Evolutionary conservation across 192 early-diverging fungal species (phyloP).

Genomic region (Funneliformis mosseae): DNA sequence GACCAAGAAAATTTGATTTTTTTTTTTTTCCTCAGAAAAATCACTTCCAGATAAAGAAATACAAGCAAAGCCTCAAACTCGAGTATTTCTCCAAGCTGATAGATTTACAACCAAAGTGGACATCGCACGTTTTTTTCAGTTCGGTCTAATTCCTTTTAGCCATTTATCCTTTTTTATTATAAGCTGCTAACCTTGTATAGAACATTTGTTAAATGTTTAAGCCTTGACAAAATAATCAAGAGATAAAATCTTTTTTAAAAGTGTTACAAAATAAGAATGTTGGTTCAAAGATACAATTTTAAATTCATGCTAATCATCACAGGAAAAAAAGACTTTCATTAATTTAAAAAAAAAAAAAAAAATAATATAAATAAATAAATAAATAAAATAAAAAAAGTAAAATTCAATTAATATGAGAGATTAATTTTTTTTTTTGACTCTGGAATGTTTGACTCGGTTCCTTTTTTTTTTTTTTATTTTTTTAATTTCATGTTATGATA

Average conservation of each 20-base stretch:
- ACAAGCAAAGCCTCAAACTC: neutral
- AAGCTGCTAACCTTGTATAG: neutral
- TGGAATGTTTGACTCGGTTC: neutral
- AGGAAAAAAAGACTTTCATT: neutral
- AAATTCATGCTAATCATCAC: neutral
- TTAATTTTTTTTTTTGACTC: neutral
- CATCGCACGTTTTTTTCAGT: neutral
- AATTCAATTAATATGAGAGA: neutral
- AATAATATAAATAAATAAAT: too few relatives aligned
- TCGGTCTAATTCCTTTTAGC: neutral
- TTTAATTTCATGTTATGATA: too few relatives aligned
- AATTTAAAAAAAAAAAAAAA: too few relatives aligned
- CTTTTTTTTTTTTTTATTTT: neutral
- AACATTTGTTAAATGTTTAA: neutral
- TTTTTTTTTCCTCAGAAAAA: too few relatives aligned
- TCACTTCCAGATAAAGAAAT: neutral
- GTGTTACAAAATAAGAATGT: neutral
- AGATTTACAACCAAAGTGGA: neutral
- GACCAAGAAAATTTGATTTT: neutral
- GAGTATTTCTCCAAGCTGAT: neutral
- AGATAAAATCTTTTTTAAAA: neutral
- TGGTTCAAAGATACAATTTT: neutral
- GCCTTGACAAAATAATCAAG: neutral
- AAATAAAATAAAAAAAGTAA: too few relatives aligned
- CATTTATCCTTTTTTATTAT: neutral